These are phyloP conservation scores for Leucosporidium yakuticum DNA, from an alignment of 768 basidiomycete genomes.

Conservation along the genomic window DNA sequence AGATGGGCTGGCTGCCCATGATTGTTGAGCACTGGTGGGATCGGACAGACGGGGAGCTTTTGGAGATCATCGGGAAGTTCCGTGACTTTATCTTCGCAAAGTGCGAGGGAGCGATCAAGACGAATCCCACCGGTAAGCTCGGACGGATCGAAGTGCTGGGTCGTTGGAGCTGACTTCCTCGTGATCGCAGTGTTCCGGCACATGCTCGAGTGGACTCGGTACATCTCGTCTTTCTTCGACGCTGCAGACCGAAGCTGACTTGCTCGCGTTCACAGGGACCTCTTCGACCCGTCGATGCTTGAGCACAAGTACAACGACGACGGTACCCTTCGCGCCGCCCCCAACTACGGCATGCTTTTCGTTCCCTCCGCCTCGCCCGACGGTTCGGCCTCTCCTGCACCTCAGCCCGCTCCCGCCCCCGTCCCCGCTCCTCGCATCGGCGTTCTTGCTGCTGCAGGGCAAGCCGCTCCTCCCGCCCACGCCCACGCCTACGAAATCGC, in stretches of 20 bases:
- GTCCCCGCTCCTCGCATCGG: no score
- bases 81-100: background rate
- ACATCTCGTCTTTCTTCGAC: no score
- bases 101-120: conserved; percentile 7
- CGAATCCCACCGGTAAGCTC: background rate
- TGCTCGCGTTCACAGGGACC: no score
- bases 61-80: conserved; percentile 14
- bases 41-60: conserved; percentile 7
- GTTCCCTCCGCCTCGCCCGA: no score
- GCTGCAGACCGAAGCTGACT: no score
- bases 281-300: no score
- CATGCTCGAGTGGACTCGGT: background rate
- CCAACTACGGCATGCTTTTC: background rate
- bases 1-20: conserved; percentile 9
- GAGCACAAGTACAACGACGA: conserved; percentile 45
- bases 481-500: no score
- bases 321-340: conserved; percentile 53
- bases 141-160: no score
- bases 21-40: conserved; percentile 2
- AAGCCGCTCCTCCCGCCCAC: no score
- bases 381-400: background rate
- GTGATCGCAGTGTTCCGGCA: background rate
- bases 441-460: no score
- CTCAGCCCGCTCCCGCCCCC: no score
- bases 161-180: background rate